Conservation (phyloP, 1,284 basidiomycete species). For the Stygiomarasmius scandens region DNA sequence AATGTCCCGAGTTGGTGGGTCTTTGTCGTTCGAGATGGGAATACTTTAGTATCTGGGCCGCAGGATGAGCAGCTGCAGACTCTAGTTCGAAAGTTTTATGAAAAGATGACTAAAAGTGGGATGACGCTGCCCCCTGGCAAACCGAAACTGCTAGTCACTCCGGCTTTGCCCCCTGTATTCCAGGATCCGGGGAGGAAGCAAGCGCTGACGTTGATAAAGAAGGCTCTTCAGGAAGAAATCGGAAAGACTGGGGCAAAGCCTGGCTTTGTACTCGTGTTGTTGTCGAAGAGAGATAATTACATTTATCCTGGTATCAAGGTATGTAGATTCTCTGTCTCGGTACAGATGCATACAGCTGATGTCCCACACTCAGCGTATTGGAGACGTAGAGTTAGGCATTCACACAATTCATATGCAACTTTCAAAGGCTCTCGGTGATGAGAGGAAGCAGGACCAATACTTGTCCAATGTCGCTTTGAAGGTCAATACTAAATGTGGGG, state of each 20-base stretch:
- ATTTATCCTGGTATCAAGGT: slow-evolving; percentile 78
- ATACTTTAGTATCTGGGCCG: slow-evolving; percentile 38
- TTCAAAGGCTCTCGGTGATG: slow-evolving; percentile 51
- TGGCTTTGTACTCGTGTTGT: slow-evolving; percentile 63
- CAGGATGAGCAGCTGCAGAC: slow-evolving; percentile 40
- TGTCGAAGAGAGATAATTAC: slow-evolving; percentile 64
- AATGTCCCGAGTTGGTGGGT: slow-evolving; percentile 60
- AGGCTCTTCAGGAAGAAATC: slow-evolving; percentile 37
- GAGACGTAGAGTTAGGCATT: slow-evolving; percentile 69
- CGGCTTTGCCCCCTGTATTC: slow-evolving; percentile 29
- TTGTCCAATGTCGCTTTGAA: slow-evolving; percentile 72
- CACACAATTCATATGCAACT: slow-evolving; percentile 69
- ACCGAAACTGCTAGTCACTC: slow-evolving; percentile 42
- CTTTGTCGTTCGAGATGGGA: slow-evolving; percentile 55
- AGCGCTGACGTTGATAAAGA: slow-evolving; percentile 44
- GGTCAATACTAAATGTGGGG: slow-evolving; percentile 79
- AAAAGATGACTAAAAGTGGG: slow-evolving; percentile 57
- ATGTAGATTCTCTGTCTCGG: neutral
- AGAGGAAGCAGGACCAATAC: slow-evolving; percentile 67
- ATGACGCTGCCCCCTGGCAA: slow-evolving; percentile 42
- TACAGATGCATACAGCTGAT: neutral
- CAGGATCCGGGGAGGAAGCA: slow-evolving; percentile 44
- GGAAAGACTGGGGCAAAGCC: slow-evolving; percentile 38
- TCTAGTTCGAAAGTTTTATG: slow-evolving; percentile 51
- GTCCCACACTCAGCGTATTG: slow-evolving; percentile 46